Percentiles rank a stretch among this genome's conserved stretches.
Conservation (phyloP, 805 yeast species). For the Wickerhamomyces bisporus region DNA sequence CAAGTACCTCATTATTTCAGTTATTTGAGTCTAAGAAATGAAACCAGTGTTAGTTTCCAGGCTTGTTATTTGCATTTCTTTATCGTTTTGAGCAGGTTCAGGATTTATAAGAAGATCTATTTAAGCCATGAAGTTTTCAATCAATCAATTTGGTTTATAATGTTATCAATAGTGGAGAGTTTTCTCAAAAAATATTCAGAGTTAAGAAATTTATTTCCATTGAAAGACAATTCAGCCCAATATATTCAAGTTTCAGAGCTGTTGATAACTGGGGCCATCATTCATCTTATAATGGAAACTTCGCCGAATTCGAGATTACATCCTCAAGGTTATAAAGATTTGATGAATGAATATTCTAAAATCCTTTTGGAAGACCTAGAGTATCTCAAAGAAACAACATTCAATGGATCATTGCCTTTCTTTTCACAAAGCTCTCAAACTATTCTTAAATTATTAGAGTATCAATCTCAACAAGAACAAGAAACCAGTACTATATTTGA, state of each 20-base stretch:
- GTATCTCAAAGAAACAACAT: slow-evolving; percentile 5
- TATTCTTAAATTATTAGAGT: slow-evolving; percentile 1
- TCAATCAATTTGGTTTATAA: slow-evolving; percentile 17
- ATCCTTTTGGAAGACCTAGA: slow-evolving; percentile 8
- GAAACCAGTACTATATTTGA: background rate
- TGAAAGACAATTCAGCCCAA: slow-evolving; percentile 8
- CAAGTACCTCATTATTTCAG: slow-evolving; percentile 11
- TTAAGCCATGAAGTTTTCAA: slow-evolving; percentile 7
- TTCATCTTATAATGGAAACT: slow-evolving; percentile 7
- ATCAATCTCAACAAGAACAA: background rate
- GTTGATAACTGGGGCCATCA: slow-evolving; percentile 9
- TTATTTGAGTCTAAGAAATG: slow-evolving; percentile 13
- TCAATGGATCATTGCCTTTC: slow-evolving; percentile 17
- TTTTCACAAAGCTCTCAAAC: slow-evolving; percentile 13
- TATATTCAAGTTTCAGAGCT: slow-evolving; percentile 13
- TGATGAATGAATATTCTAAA: slow-evolving; percentile 11
- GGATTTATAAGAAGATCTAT: slow-evolving; percentile 14
- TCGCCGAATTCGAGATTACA: slow-evolving; percentile 10
- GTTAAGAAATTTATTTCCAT: slow-evolving; percentile 11
- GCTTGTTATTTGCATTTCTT: slow-evolving; percentile 14
- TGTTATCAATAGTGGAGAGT: slow-evolving; percentile 19
- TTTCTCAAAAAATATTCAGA: slow-evolving; percentile 17
- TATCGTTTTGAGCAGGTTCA: slow-evolving; percentile 11
- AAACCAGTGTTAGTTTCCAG: slow-evolving; percentile 13
- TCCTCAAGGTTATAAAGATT: slow-evolving; percentile 11